Conservation (phyloP, 345 rosid species). For the Gossypium arboreum region DNA sequence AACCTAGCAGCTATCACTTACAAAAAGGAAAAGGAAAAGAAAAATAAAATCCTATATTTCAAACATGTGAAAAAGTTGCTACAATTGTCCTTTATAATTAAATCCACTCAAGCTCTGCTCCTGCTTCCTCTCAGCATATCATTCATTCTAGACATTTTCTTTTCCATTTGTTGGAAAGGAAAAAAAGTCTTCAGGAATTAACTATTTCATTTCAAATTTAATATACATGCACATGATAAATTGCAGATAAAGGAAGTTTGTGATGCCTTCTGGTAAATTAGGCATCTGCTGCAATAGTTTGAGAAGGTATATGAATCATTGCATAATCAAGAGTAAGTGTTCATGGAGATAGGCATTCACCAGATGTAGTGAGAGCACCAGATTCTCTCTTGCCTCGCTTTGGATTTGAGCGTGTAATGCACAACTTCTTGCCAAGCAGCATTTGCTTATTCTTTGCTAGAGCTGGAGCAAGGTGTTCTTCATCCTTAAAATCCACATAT, state of each 20-base stretch:
- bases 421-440: constrained; percentile 69
- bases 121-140: background rate
- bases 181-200: background rate
- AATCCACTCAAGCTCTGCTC: background rate
- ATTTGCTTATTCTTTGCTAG: constrained; percentile 69
- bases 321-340: background rate
- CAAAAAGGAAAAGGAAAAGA: background rate
- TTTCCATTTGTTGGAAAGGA: background rate
- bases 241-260: background rate
- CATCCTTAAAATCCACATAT: constrained; percentile 80
- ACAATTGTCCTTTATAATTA: background rate
- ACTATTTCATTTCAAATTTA: background rate
- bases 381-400: constrained; percentile 51
- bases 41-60: background rate
- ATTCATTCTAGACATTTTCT: background rate
- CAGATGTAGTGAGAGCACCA: constrained; percentile 24
- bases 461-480: constrained; percentile 68
- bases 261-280: background rate
- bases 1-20: background rate
- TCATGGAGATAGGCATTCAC: background rate
- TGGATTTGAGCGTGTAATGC: constrained; percentile 76
- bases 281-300: background rate
- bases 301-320: too few species aligned
- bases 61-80: background rate
- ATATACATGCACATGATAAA: background rate